A percentile compares a stretch with the other conserved stretches of the same genome.
Evolutionary conservation across 345 rosid species (phyloP).

Genomic region (Lumnitzera racemosa): DNA sequence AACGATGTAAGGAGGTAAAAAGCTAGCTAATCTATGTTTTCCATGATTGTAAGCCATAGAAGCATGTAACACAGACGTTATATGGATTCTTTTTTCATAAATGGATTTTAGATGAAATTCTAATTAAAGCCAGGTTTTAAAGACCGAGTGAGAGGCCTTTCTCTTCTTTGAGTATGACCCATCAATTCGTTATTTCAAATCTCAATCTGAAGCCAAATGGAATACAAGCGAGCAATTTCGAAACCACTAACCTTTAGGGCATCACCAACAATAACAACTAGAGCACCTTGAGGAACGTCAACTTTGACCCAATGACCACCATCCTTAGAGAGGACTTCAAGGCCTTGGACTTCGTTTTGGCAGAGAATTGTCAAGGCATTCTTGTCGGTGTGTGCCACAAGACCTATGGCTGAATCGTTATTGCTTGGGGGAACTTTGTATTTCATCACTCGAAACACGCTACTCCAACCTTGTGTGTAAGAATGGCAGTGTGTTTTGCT

Average conservation of each 20-base stretch:
- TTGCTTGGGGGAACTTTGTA: slow-evolving; percentile 20
- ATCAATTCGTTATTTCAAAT: too few species aligned
- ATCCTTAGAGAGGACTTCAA: slow-evolving; percentile 26
- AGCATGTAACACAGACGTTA: too few species aligned
- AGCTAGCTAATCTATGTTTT: too few species aligned
- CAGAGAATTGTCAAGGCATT: slow-evolving; percentile 30
- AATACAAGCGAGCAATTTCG: too few species aligned
- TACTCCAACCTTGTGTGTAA: slow-evolving; percentile 11
- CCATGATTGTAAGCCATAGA: too few species aligned
- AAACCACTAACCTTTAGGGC: slow-evolving; percentile 28
- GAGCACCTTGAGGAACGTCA: slow-evolving; percentile 24
- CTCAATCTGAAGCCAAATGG: too few species aligned
- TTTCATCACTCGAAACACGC: slow-evolving; percentile 28
- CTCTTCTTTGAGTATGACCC: too few species aligned
- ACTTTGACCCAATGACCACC: slow-evolving; percentile 24
- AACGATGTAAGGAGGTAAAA: too few species aligned
- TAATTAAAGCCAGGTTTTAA: too few species aligned
- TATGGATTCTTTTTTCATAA: too few species aligned
- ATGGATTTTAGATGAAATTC: too few species aligned
- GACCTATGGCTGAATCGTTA: slow-evolving; percentile 14
- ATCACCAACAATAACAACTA: slow-evolving; percentile 33
- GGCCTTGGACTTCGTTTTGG: slow-evolving; percentile 45
- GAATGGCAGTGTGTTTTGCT: slow-evolving; percentile 16
- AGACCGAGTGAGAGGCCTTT: too few species aligned
- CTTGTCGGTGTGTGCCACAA: slow-evolving; percentile 43